These are phyloP conservation scores for Russula ochroleuca DNA, from an alignment of 768 basidiomycete species.

Conservation along the genomic window DNA sequence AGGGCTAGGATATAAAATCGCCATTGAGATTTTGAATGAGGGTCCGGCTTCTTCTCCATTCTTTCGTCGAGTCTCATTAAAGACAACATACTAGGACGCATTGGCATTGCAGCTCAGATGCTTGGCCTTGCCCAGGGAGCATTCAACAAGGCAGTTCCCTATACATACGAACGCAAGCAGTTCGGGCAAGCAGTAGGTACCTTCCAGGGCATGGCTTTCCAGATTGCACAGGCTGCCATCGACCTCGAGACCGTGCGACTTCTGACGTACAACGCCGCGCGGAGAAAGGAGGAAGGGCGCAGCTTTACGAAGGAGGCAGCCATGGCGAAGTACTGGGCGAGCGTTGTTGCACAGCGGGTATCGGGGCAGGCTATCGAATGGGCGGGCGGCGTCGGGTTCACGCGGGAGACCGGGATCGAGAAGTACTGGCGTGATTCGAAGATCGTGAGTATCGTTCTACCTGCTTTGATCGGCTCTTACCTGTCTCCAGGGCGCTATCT, in stretches of 20 bases:
- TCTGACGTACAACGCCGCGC: conserved; percentile 93
- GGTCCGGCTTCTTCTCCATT: conserved; percentile 39
- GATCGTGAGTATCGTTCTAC: conserved; percentile 54
- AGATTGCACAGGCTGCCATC: conserved; percentile 85
- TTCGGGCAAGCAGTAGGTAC: conserved; percentile 92
- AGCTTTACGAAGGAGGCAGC: conserved; percentile 91
- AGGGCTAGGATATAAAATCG: conserved; percentile 95
- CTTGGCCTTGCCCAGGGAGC: conserved; percentile 96
- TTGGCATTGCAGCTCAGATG: conserved; percentile 99
- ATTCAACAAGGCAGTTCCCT: conserved; percentile 92
- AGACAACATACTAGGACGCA: conserved; percentile 52
- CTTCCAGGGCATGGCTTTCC: conserved; percentile 95
- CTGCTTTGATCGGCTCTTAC: not conserved
- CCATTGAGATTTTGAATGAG: conserved; percentile 96
- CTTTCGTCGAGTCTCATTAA: not conserved
- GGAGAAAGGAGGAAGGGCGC: conserved; percentile 87
- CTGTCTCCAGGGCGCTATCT: conserved; percentile 68
- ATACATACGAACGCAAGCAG: conserved; percentile 90
- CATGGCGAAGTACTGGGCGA: conserved; percentile 95
- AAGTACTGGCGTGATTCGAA: conserved; percentile 97
- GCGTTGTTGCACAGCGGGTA: conserved; percentile 84
- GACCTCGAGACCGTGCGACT: conserved; percentile 88
- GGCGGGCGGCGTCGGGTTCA: conserved; percentile 92
- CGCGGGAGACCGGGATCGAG: conserved; percentile 91
- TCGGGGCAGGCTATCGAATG: conserved; percentile 91